Evolutionary conservation across 2,329 filamentous ascomycete species (phyloP).

Genomic region (Colletotrichum chrysophilum): DNA sequence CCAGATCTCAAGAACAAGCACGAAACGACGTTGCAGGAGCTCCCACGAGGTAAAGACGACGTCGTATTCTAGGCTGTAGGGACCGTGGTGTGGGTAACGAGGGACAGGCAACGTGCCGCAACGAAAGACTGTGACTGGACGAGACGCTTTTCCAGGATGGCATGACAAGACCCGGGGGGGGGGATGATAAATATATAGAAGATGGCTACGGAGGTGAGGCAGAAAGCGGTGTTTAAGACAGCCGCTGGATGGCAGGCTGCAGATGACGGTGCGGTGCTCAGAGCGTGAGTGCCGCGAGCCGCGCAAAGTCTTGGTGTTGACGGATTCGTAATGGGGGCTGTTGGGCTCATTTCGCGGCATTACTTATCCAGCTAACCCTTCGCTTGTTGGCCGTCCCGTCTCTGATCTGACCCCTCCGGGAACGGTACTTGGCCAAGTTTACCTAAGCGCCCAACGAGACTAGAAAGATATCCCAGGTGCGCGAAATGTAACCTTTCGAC

Average conservation of each 20-base stretch:
- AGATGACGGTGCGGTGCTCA: neutral
- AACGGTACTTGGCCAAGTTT: neutral
- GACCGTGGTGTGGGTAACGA: neutral
- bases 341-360: neutral
- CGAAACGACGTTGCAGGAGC: slow-evolving; percentile 12
- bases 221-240: neutral
- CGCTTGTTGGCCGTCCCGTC: neutral
- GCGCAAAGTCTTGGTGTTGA: slow-evolving; percentile 2
- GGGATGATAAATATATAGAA: neutral
- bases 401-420: neutral
- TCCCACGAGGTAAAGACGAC: neutral
- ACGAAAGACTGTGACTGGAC: slow-evolving; percentile 14
- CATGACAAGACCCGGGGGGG: neutral
- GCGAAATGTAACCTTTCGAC: neutral
- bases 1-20: neutral
- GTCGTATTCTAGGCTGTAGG: neutral
- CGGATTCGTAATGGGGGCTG: neutral
- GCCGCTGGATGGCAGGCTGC: neutral
- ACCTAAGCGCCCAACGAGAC: neutral
- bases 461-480: neutral
- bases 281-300: neutral
- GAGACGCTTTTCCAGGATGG: neutral
- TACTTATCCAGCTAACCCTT: neutral
- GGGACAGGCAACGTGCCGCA: slow-evolving; percentile 13
- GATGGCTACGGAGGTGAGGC: neutral